Conservation (phyloP, 1,284 basidiomycete genomes). For the Malassezia pachydermatis region DNA sequence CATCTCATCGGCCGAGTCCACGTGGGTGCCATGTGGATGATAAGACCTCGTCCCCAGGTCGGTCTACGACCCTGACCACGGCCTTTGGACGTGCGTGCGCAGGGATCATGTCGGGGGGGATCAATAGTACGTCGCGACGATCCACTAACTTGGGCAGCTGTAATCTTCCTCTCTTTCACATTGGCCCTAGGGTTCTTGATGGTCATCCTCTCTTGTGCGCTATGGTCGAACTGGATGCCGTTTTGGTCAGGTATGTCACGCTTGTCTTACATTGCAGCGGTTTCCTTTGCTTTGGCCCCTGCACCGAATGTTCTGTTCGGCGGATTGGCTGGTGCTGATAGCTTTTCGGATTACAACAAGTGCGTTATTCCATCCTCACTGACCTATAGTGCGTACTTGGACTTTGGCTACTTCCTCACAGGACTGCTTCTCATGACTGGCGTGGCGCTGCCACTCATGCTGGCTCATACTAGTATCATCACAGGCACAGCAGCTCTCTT, state of each 20-base stretch:
- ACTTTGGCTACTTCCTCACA: constrained; percentile 91
- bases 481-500: constrained; percentile 74
- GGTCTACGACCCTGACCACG: too few relatives aligned
- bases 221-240: constrained; percentile 95
- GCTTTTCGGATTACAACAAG: constrained; percentile 54
- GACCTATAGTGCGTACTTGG: constrained; percentile 53
- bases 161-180: constrained; percentile 62
- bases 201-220: constrained; percentile 91
- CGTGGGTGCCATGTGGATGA: too few relatives aligned
- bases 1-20: constrained; percentile 12
- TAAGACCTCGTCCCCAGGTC: too few relatives aligned
- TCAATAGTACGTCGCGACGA: constrained; percentile 9
- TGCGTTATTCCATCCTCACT: constrained; percentile 18
- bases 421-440: constrained; percentile 77
- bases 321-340: constrained; percentile 53
- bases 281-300: constrained; percentile 89
- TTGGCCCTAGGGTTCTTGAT: constrained; percentile 92
- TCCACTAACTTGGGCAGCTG: constrained; percentile 22
- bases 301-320: constrained; percentile 74
- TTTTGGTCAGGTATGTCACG: constrained; percentile 74
- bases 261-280: constrained; percentile 55
- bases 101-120: constrained; percentile 4
- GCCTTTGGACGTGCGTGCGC: too few relatives aligned
- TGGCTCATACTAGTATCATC: constrained; percentile 85
- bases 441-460: constrained; percentile 79